Percentiles rank a stretch among this genome's conserved stretches.
These are phyloP conservation scores for Mortierella sp. DNA, from an alignment of 371 early-diverging fungal genomes.

Conservation along the genomic window DNA sequence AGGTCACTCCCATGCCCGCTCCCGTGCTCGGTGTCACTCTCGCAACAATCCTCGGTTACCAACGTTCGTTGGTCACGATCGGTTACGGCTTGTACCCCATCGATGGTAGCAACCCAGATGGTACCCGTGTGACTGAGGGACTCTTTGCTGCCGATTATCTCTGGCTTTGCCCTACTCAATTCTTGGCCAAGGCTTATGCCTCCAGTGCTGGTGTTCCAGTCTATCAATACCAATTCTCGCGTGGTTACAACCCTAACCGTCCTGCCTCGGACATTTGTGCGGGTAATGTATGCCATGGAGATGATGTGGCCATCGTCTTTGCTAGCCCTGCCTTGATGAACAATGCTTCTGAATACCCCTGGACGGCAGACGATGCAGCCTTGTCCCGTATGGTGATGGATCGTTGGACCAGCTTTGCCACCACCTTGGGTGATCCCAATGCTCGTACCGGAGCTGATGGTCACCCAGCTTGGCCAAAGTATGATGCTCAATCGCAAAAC, in stretches of 20 bases:
- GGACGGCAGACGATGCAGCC: slow-evolving; percentile 46
- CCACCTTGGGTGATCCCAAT: slow-evolving; percentile 42
- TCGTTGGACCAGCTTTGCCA: slow-evolving; percentile 49
- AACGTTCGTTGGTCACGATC: slow-evolving; percentile 47
- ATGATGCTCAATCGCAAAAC: slow-evolving; percentile 26
- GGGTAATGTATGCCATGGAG: slow-evolving; percentile 50
- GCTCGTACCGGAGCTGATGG: slow-evolving; percentile 34
- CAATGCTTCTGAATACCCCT: slow-evolving; percentile 36
- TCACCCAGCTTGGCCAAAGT: slow-evolving; percentile 45
- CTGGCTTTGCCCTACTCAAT: slow-evolving; percentile 50
- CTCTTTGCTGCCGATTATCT: slow-evolving; percentile 49
- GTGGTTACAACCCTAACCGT: slow-evolving; percentile 43
- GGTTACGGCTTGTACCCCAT: slow-evolving; percentile 36
- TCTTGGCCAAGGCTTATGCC: slow-evolving; percentile 45
- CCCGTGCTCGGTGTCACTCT: slow-evolving; percentile 40
- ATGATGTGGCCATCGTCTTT: slow-evolving; percentile 51
- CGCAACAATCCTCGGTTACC: slow-evolving; percentile 45
- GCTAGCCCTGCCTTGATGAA: slow-evolving; percentile 51
- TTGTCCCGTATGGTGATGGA: slow-evolving; percentile 48
- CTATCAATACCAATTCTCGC: slow-evolving; percentile 52
- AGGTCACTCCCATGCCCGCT: slow-evolving; percentile 43
- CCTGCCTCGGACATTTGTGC: slow-evolving; percentile 30
- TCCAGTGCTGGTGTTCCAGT: slow-evolving; percentile 19
- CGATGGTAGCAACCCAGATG: slow-evolving; percentile 37
- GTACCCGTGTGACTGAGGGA: slow-evolving; percentile 37